phyloP scores from a whole-genome alignment of 2,329 filamentous ascomycete species.

The Sphaerostilbella broomeana region DNA sequence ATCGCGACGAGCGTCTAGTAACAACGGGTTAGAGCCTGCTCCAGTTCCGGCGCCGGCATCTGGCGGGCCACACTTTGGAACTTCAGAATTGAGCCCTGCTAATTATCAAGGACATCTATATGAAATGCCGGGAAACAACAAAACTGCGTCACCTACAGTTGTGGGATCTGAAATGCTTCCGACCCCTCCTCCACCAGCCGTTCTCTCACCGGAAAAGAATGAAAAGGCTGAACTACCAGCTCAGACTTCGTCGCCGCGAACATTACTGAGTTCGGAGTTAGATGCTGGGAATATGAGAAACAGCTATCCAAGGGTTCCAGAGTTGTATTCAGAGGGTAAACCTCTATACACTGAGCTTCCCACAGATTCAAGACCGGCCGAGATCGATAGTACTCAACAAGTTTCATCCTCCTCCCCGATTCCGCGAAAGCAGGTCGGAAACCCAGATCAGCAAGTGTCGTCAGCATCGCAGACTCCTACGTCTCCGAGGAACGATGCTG shows the following conservation, averaged over 20 bases:
- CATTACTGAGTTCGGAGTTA: background rate
- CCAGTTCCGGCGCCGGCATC: background rate
- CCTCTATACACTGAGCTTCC: background rate
- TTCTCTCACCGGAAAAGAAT: background rate
- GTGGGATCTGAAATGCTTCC: background rate
- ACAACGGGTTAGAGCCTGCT: background rate
- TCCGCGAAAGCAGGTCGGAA: background rate
- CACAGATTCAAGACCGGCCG: slow-evolving; percentile 2
- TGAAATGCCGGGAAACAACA: background rate
- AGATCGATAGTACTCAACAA: slow-evolving; percentile 1
- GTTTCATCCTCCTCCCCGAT: background rate
- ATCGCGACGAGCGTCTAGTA: background rate
- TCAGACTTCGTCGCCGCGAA: background rate
- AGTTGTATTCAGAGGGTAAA: background rate
- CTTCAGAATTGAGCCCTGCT: background rate
- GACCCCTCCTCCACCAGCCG: background rate
- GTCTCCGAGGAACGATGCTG: background rate
- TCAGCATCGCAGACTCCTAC: background rate
- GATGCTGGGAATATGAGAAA: background rate
- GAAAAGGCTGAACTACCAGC: background rate
- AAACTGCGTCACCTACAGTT: background rate
- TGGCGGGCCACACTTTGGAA: background rate
- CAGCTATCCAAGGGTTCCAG: background rate
- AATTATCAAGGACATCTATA: background rate
- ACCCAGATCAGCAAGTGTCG: background rate